phyloP scores from a whole-genome alignment of 306 rosid genomes.

The Quercus glauca region DNA sequence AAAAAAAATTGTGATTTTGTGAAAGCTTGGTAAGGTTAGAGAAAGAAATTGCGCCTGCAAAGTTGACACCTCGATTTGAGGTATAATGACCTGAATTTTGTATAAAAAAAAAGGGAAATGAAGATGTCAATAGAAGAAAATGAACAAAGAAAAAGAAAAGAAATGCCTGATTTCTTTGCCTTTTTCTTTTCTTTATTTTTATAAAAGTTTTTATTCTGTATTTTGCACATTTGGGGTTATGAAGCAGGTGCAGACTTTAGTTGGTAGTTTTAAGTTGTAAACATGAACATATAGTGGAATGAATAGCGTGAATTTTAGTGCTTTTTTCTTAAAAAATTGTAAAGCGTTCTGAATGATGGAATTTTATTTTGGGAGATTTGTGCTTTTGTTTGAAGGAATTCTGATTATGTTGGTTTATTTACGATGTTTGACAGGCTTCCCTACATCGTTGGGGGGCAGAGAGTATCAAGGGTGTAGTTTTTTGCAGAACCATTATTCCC shows the following conservation, averaged over 20 bases:
- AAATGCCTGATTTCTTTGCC: slow-evolving; percentile 23
- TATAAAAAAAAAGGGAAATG: slow-evolving; percentile 31
- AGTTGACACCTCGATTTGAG: slow-evolving; percentile 41
- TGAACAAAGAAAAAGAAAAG: slow-evolving; percentile 6
- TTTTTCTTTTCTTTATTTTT: slow-evolving; percentile 4
- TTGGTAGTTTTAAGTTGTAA: slow-evolving; percentile 43
- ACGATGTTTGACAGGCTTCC: slow-evolving; percentile 67
- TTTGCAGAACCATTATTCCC: slow-evolving; percentile 31
- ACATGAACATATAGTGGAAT: slow-evolving; percentile 40
- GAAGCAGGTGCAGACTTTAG: slow-evolving; percentile 33
- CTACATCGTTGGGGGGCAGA: slow-evolving; percentile 54
- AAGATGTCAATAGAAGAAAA: slow-evolving; percentile 16
- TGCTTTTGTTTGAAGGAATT: slow-evolving; percentile 26
- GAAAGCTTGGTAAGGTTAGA: neutral
- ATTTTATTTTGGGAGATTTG: slow-evolving; percentile 8
- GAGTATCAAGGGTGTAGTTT: slow-evolving; percentile 31
- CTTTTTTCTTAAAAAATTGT: neutral
- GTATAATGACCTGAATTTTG: slow-evolving; percentile 47
- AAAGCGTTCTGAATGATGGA: neutral
- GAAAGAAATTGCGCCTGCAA: slow-evolving; percentile 18
- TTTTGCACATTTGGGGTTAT: slow-evolving; percentile 17
- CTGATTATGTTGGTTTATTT: slow-evolving; percentile 36
- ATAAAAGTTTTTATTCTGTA: neutral
- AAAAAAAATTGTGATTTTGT: slow-evolving; percentile 15
- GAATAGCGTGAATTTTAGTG: slow-evolving; percentile 30